Evolutionary conservation across 1,284 basidiomycete species (phyloP).

Genomic region (Ceratobasidium sp.): DNA sequence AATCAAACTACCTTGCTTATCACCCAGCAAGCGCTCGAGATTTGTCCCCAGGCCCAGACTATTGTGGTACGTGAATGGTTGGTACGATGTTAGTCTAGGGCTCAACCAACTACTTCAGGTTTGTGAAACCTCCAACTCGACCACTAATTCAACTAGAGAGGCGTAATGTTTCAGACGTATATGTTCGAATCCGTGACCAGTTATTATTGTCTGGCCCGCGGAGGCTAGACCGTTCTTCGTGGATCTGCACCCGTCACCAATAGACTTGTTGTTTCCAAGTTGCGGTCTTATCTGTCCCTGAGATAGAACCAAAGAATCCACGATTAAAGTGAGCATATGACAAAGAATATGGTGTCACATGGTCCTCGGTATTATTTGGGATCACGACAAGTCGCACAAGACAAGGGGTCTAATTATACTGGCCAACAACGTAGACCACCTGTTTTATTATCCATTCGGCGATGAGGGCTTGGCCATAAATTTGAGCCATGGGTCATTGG

Average conservation of each 20-base stretch:
- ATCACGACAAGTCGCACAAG: too few species aligned
- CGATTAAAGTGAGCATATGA: too few species aligned
- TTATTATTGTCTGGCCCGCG: background rate
- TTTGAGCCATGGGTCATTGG: background rate
- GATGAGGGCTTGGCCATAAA: background rate
- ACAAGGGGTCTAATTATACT: too few species aligned
- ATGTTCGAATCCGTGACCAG: background rate
- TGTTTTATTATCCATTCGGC: too few species aligned
- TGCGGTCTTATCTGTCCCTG: too few species aligned
- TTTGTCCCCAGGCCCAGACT: slow-evolving; percentile 16
- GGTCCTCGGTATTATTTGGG: too few species aligned
- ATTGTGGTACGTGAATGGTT: background rate
- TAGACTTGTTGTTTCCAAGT: too few species aligned
- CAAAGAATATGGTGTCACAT: too few species aligned
- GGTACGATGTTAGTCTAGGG: background rate
- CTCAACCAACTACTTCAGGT: background rate
- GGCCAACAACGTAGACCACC: too few species aligned
- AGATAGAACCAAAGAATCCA: too few species aligned
- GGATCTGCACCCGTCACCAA: too few species aligned
- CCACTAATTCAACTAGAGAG: background rate
- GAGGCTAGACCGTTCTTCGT: background rate
- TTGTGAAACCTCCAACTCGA: slow-evolving; percentile 1
- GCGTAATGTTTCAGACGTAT: background rate
- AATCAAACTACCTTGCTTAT: background rate
- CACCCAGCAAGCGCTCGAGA: slow-evolving; percentile 21